Evolutionary conservation across 2,329 filamentous ascomycete species (phyloP), one percentile per base, ranked within the genome.

Genomic region (Curvularia sp.): DNA sequence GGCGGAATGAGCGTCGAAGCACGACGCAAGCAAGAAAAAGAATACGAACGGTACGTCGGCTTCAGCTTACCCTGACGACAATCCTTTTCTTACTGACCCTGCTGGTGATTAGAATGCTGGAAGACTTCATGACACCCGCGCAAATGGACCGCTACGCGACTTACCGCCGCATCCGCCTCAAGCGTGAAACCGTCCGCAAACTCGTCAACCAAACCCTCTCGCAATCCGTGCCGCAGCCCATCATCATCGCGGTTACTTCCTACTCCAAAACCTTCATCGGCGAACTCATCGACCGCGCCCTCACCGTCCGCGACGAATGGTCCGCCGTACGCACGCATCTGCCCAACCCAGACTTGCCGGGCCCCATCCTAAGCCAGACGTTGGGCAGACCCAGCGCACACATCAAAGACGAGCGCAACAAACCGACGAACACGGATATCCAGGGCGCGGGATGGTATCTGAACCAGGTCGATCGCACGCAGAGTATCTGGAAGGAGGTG

Each of bases 201-300:
- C 85, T 93, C 60, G 88, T 92, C 72, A 94, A 93, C 70, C 89
- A 90, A 57, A 92, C 90, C 1, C 88, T 93, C 8, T 92, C 89
- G 0, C 91, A 93, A 73, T 92, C 89, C 1, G 90, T 92, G 0
- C 89, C 89, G 0, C 82, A 85, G 19, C 89, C 86, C 66, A 89
- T 93, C 49, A 88, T 91, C 60, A 87, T 89, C 21, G 88, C 89
- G n/a, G 89, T 93, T 70, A 88, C 87, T 48, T 87, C 88, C 0
- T 89, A 91, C 19, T 87, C 89, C 47, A 94, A 94, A 77, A 83
- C 91, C 60, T 93, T 91, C 73, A 85, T 90, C 3, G 90, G 89
- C 51, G 88, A 92, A 61, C 82, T 94, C 47, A 89, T 93, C 61
- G 90, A 92, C 73, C 80, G 83, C 48, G 90, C 91, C 9, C 84